These are phyloP conservation scores for Apophysomyces ossiformis DNA, from an alignment of 371 early-diverging fungal genomes.

Conservation along the genomic window DNA sequence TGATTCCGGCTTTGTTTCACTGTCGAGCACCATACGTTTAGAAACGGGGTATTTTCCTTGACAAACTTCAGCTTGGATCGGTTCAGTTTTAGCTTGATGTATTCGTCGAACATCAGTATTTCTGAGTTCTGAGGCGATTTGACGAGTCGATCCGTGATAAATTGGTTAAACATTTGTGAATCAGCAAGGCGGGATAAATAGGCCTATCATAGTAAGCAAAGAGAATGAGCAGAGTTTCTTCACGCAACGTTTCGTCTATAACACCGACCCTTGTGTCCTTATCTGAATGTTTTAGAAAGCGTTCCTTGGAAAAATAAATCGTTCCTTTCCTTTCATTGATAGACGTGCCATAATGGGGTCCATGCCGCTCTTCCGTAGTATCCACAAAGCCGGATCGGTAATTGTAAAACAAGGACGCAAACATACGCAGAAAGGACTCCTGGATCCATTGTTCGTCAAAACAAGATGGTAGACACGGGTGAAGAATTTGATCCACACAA, in stretches of 20 bases:
- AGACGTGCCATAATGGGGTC: slow-evolving; percentile 13
- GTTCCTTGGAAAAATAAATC: slow-evolving; percentile 60
- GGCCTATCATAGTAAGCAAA: slow-evolving; percentile 22
- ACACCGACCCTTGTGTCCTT: slow-evolving; percentile 67
- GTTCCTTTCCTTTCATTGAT: slow-evolving; percentile 27
- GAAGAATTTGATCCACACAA: slow-evolving; percentile 59
- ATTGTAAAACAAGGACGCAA: slow-evolving; percentile 76
- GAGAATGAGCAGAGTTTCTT: not conserved
- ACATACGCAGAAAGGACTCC: slow-evolving; percentile 74
- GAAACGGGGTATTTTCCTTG: slow-evolving; percentile 82
- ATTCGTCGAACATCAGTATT: slow-evolving; percentile 80
- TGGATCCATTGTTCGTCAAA: slow-evolving; percentile 77
- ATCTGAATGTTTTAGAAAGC: slow-evolving; percentile 67
- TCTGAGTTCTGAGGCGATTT: slow-evolving; percentile 72
- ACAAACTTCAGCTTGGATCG: slow-evolving; percentile 74
- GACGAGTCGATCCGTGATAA: slow-evolving; percentile 74
- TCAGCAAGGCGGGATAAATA: slow-evolving; percentile 68
- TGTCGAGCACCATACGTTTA: slow-evolving; percentile 50
- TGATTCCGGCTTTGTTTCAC: not conserved
- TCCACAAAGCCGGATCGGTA: slow-evolving; percentile 66
- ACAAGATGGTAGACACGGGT: slow-evolving; percentile 62
- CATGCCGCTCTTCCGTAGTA: slow-evolving; percentile 29
- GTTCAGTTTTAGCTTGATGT: slow-evolving; percentile 82
- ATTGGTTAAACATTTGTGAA: slow-evolving; percentile 85
- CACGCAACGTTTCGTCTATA: not conserved